Evolutionary conservation across 148 eudicot species (phyloP), one percentile per base, ranked within the genome.

Genomic region (Rhododendron henanense): DNA sequence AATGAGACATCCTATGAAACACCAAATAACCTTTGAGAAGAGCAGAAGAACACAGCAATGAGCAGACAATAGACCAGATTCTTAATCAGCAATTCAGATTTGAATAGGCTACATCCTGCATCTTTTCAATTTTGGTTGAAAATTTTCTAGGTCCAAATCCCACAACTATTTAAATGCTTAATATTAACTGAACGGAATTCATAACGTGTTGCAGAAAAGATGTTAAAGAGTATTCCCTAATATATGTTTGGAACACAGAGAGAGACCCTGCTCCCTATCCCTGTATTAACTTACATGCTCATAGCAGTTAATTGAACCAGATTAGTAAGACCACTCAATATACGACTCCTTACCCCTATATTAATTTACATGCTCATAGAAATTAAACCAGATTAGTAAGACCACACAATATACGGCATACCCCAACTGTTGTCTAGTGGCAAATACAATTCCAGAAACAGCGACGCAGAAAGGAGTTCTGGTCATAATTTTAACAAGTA

Each of bases 1-100:
- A 89, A 95, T 74, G 98, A 94, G 81, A 95, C 98, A 84, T 97
- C 99, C 99, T 97, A 87, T 83, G 90, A 85, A 79, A 86, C 14
- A 83, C 51, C 84, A 85, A 77, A 74, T 57, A 88, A 81, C 31
- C 33, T 84, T 57, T 16, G 79, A 81, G 31, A 79, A 59, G 79
- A 25, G 63, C 23, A 79, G 13, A 50, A 87, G 47, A 79, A 28
- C 14, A 45, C 1, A 39, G 57, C 78, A 63, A 37, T n/a, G 25
- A 80, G 67, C 78, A 79, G 31, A 48, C 45, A 74, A 67, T 33
- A 6, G 28, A 57, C 84, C 79, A 84, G 19, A 88, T 44, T 57
- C 41, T 55, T 55, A 81, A 19, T 35, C 69, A 59, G 31, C 25
- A 55, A 47, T 47, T 47, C 50, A 47, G 10, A 7, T 47, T 57